Conservation (phyloP, 2,329 filamentous ascomycete genomes). For the Aureobasidium namibiae region DNA sequence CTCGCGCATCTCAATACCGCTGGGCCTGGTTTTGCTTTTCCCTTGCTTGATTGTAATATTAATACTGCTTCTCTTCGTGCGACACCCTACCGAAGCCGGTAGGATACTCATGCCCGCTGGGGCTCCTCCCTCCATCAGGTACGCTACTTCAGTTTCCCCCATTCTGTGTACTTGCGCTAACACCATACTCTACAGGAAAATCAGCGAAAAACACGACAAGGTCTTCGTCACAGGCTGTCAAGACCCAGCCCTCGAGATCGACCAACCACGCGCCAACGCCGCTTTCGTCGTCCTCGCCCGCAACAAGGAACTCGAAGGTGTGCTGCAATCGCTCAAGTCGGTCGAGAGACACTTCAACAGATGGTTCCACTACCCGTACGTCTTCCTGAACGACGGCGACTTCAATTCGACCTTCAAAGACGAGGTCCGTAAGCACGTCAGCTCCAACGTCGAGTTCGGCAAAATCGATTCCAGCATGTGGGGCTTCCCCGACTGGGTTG, state of each 20-base stretch:
- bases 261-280: constrained; percentile 73
- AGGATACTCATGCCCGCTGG: constrained; percentile 82
- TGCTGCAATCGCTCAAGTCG: constrained; percentile 93
- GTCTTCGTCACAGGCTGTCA: constrained; percentile 89
- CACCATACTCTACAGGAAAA: constrained; percentile 56
- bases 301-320: constrained; percentile 93
- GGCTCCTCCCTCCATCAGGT: constrained; percentile 84
- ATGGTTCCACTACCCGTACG: constrained; percentile 98
- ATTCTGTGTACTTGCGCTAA: constrained; percentile 9
- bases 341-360: constrained; percentile 98
- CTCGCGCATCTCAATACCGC: constrained; percentile 82
- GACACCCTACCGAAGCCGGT: constrained; percentile 74
- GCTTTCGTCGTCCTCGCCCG: constrained; percentile 92
- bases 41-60: constrained; percentile 84
- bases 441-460: constrained; percentile 79
- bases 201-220: constrained; percentile 94
- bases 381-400: constrained; percentile 94
- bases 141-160: constrained; percentile 27
- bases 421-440: constrained; percentile 83
- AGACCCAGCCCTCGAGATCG: constrained; percentile 61
- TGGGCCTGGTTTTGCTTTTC: constrained; percentile 88
- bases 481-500: constrained; percentile 96
- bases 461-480: constrained; percentile 86
- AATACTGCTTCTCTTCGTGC: constrained; percentile 81
- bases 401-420: constrained; percentile 94